A percentile compares a stretch with the other conserved stretches of the same genome.
Evolutionary conservation across 345 rosid species (phyloP).

Genomic region (Syzygium aromaticum): DNA sequence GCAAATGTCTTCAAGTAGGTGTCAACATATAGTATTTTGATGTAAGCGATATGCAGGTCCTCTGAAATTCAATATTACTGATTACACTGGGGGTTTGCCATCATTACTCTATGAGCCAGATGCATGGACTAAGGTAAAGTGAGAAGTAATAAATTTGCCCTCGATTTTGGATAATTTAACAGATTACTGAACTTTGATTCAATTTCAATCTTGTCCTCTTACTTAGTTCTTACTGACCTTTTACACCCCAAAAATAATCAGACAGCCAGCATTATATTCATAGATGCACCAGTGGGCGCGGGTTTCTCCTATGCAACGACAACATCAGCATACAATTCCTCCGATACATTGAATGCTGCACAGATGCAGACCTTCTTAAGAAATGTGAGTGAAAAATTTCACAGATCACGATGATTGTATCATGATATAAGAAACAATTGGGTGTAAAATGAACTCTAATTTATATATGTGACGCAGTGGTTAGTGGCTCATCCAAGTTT

Average conservation of each 20-base stretch:
- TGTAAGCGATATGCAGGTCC: constrained; percentile 12
- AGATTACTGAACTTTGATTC: not conserved
- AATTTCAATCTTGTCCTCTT: not conserved
- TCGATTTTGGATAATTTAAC: not conserved
- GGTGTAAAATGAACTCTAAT: not conserved
- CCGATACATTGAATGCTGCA: not conserved
- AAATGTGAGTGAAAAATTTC: not conserved
- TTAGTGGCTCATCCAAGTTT: constrained; percentile 7
- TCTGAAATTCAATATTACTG: constrained; percentile 4
- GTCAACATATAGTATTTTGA: not conserved
- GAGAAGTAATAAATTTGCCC: not conserved
- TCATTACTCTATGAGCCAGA: not conserved
- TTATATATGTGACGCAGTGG: constrained; percentile 9
- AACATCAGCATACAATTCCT: not conserved
- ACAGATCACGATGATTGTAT: not conserved
- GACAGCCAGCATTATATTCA: constrained; percentile 10
- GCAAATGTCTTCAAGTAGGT: not conserved
- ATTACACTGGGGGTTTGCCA: constrained; percentile 12
- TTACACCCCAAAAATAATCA: not conserved
- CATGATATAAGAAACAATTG: not conserved
- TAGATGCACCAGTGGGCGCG: constrained; percentile 18
- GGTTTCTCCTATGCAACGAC: constrained; percentile 17
- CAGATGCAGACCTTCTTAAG: not conserved
- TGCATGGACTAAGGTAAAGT: not conserved
- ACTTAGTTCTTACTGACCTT: not conserved